A percentile compares a stretch with the other conserved stretches of the same genome.
These are phyloP conservation scores for Naganishia liquefaciens DNA, from an alignment of 1,284 basidiomycete species.

Conservation along the genomic window DNA sequence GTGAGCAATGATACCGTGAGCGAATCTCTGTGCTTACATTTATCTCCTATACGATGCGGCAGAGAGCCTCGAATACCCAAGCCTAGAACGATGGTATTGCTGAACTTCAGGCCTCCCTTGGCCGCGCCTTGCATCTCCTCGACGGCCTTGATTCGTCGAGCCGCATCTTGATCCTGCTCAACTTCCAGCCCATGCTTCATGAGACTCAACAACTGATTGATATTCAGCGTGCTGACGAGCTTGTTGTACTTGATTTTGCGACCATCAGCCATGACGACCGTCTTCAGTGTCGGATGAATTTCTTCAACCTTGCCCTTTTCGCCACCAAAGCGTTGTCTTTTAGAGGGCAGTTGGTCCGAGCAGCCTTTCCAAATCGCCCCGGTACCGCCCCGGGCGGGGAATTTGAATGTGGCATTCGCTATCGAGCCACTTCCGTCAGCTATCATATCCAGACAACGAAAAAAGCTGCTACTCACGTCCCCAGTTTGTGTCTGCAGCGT, in stretches of 20 bases:
- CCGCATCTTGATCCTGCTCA: slow-evolving; percentile 27
- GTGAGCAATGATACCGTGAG: slow-evolving; percentile 57
- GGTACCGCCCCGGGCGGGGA: slow-evolving; percentile 59
- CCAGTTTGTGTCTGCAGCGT: slow-evolving; percentile 58
- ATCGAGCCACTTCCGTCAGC: background rate
- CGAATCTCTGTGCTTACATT: slow-evolving; percentile 56
- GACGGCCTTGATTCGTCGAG: slow-evolving; percentile 22
- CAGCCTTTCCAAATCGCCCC: slow-evolving; percentile 61
- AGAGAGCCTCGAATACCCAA: slow-evolving; percentile 57
- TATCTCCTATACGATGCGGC: slow-evolving; percentile 59
- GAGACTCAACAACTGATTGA: slow-evolving; percentile 55
- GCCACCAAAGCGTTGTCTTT: slow-evolving; percentile 12
- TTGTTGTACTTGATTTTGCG: slow-evolving; percentile 55
- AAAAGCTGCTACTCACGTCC: slow-evolving; percentile 41
- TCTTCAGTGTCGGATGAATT: slow-evolving; percentile 54
- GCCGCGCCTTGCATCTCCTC: slow-evolving; percentile 52
- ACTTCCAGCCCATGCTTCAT: slow-evolving; percentile 38
- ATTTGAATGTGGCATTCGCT: slow-evolving; percentile 59
- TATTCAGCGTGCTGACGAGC: slow-evolving; percentile 57
- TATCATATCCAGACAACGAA: background rate
- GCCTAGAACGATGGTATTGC: slow-evolving; percentile 59
- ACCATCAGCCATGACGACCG: slow-evolving; percentile 55
- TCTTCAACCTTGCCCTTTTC: slow-evolving; percentile 48
- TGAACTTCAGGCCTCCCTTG: slow-evolving; percentile 55
- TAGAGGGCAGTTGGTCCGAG: slow-evolving; percentile 54